Base-by-base conservation (phyloP, 495 filamentous ascomycete genomes). In the Tuber calosporum region DNA sequence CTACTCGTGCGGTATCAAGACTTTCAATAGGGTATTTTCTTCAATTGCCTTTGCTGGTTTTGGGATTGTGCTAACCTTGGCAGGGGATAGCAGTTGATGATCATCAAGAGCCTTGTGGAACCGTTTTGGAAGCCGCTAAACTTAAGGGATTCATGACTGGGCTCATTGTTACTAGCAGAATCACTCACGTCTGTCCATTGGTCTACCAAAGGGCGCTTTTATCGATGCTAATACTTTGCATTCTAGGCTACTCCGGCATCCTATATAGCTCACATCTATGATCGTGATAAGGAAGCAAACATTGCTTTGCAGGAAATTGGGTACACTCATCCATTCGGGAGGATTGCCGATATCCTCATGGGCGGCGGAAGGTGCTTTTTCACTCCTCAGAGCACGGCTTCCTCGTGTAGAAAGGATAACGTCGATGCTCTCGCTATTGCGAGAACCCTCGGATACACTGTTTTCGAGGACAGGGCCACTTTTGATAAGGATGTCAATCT, bases 311-410 rank as follows among this genome's bases (percentile, higher is more conserved):
- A 83, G 34, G 74, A 75, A 38, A 74, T 83, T 70, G 80, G 82
- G 22, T 69, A 81, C 66, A 77, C 78, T 34, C 82, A 82, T 68
- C 82, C 80, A 1, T 37, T 82, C n/a, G 79, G 81, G 7, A 70
- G 73, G 26, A 73, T 69, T 68, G 83, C 84, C 20, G 83, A 84
- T 74, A 45, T 84, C 66, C 20, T 83, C 13, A 70, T 84, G 48
- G 83, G 83, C 43, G 83, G 82, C 48, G 83, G 83, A 17, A 77
- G 66, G 36, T 84, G 83, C 62, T 83, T 75, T 72, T 84, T 83
- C 77, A 81, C 79, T 17, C 83, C 83, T 34, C 70, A 82, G 42
- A 77, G 67, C 43, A 80, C 81, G 1, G 42, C 77, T 30, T 71
- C 39, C 11, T 81, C 79, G 38, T 84, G 83, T 74, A 73, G 83